Evolutionary conservation across 805 yeast genomes (phyloP).

Genomic region (Ogataea ganodermae): DNA sequence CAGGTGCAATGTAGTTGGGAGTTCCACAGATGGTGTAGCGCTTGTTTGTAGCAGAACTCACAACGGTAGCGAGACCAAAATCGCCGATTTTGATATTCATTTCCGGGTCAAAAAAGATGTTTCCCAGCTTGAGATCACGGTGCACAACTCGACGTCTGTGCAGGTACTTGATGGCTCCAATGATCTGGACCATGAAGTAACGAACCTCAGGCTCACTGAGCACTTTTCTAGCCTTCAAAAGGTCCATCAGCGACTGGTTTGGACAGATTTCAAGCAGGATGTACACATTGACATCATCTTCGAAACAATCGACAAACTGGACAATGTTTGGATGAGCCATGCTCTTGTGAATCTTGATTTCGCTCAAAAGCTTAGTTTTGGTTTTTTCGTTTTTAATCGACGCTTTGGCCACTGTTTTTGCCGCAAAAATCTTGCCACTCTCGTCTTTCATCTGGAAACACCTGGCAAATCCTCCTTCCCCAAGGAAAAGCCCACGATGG

Average conservation of each 20-base stretch:
- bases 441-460: constrained; percentile 96
- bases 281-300: constrained; percentile 92
- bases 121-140: constrained; percentile 94
- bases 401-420: constrained; percentile 96
- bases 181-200: constrained; percentile 83
- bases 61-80: constrained; percentile 96
- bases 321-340: constrained; percentile 89
- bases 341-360: constrained; percentile 91
- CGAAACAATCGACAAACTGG: constrained; percentile 93
- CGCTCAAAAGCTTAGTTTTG: constrained; percentile 80
- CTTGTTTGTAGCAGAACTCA: constrained; percentile 65
- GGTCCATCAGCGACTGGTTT: constrained; percentile 91
- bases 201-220: constrained; percentile 91
- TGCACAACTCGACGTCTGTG: constrained; percentile 92
- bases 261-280: constrained; percentile 93
- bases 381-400: constrained; percentile 91
- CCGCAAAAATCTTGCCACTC: constrained; percentile 85
- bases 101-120: constrained; percentile 88
- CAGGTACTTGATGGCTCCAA: constrained; percentile 92
- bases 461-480: constrained; percentile 99
- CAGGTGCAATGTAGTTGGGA: constrained; percentile 98
- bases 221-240: constrained; percentile 79
- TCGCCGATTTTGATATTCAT: constrained; percentile 97
- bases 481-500: constrained; percentile 85
- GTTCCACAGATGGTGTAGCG: constrained; percentile 97